Percentiles rank a stretch among this genome's conserved stretches.
Evolutionary conservation across 2,329 filamentous ascomycete genomes (phyloP).

Genomic region (Phialemoniopsis sp.): DNA sequence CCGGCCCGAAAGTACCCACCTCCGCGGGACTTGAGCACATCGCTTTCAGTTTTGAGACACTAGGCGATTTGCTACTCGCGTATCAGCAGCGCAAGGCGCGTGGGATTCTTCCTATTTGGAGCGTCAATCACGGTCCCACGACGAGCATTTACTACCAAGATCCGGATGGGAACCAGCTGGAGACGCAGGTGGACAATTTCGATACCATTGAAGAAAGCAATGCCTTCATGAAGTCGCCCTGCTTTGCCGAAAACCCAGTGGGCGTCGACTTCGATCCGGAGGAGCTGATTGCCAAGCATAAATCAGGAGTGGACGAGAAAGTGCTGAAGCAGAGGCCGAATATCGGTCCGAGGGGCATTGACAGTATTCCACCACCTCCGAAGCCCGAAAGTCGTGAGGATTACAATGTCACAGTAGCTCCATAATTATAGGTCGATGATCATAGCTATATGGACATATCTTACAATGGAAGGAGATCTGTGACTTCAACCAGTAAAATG

Average conservation of each 20-base stretch:
- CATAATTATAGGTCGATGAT: too few species aligned
- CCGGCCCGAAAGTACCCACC: conserved; percentile 10
- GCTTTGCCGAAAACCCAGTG: conserved; percentile 35
- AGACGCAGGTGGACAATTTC: conserved; percentile 41
- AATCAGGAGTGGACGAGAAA: conserved; percentile 15
- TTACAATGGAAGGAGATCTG: too few species aligned
- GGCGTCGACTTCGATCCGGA: conserved; percentile 40
- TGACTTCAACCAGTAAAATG: too few species aligned
- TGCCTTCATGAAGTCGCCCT: conserved; percentile 28
- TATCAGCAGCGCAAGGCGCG: conserved; percentile 28
- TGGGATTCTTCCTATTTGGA: conserved; percentile 35
- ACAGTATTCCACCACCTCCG: conserved; percentile 6
- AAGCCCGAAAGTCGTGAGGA: conserved; percentile 10
- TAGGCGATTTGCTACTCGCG: conserved; percentile 26
- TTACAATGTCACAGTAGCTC: conserved; percentile 1
- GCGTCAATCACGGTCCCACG: conserved; percentile 41
- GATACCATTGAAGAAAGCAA: conserved; percentile 27
- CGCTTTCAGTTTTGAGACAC: conserved; percentile 30
- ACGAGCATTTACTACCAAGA: conserved; percentile 43
- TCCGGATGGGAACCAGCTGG: conserved; percentile 42
- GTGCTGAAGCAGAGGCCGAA: conserved; percentile 17
- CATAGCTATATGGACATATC: too few species aligned
- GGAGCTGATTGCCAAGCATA: conserved; percentile 23
- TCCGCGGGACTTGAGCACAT: conserved; percentile 33
- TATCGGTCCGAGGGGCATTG: conserved; percentile 14